Evolutionary conservation across 2,329 filamentous ascomycete genomes (phyloP), one percentile per base, ranked within the genome.

Genomic region (Pseudogymnoascus sp.): DNA sequence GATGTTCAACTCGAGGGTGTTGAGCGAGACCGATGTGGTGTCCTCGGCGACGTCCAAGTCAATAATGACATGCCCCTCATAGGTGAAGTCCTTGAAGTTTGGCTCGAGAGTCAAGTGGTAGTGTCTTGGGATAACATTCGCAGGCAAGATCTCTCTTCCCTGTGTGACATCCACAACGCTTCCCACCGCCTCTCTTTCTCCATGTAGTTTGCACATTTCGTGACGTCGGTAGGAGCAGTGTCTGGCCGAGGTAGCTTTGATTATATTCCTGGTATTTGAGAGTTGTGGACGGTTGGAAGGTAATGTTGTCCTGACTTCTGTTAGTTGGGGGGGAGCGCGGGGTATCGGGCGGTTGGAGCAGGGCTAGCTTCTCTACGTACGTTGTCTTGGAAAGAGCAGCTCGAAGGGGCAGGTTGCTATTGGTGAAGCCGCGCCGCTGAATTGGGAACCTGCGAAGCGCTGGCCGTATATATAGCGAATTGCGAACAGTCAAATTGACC

Each of bases 91-190:
- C 68, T 89, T 82, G 68, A 97, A 89, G 77, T 97, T 85, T 60
- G 93, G 91, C 77, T 97, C 94, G 64, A 97, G 81, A 1, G 90
- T 94, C 68, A 97, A 77, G 74, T 96, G 85, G 76, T 97, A 97
- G 77, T 97, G 91, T 38, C 81, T 77, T n/a, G 93, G 92, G 74
- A 93, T 88, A 70, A 97, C 91, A 71, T 97, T 96, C 75, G 87
- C 86, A 59, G 93, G 94, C 68, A 97, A 81, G 66, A 97, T 87
- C 78, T 96, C 89, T 69, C 93, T 87, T 65, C 83, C 85, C 67
- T 82, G 81, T 59, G 81, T 75, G 67, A 88, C 79, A 71, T 86
- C 80, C 65, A 82, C 77, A 69, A 79, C 82, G 67, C 81, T 77
- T 65, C 78, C 79, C 61, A 80, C 78, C 64, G 75, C 77, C 64